Percentiles rank a stretch among this genome's conserved stretches.
These are phyloP conservation scores for Aspergillus carbonarius DNA, from an alignment of 2,329 filamentous ascomycete genomes.

Conservation along the genomic window DNA sequence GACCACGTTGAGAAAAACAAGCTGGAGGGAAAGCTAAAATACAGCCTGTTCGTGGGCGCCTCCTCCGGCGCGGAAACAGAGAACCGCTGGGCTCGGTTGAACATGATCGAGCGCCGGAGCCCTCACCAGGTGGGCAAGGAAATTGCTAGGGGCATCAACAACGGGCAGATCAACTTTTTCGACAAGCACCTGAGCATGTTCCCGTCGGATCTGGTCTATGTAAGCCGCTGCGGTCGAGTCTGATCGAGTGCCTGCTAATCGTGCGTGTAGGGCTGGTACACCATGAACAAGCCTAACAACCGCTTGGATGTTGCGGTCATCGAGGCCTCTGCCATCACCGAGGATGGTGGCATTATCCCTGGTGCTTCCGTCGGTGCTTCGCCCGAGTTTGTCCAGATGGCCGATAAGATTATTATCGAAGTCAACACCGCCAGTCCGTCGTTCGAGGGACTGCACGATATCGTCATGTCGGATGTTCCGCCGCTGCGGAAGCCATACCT, in stretches of 20 bases:
- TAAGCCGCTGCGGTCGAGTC: constrained; percentile 33
- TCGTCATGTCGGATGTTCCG: constrained; percentile 82
- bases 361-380: constrained; percentile 83
- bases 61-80: constrained; percentile 87
- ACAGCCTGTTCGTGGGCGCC: constrained; percentile 86
- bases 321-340: constrained; percentile 81
- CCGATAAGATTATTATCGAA: constrained; percentile 89
- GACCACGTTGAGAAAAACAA: constrained; percentile 87
- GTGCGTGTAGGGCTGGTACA: constrained; percentile 68
- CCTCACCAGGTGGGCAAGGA: constrained; percentile 90
- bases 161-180: constrained; percentile 85
- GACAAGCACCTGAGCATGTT: constrained; percentile 96
- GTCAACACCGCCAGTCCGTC: constrained; percentile 84
- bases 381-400: constrained; percentile 84
- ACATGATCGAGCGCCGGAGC: constrained; percentile 84
- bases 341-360: constrained; percentile 84
- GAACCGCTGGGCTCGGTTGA: constrained; percentile 82
- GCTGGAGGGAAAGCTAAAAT: constrained; percentile 79
- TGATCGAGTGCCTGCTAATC: constrained; percentile 12
- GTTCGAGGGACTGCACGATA: constrained; percentile 87
- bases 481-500: constrained; percentile 80
- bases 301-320: constrained; percentile 80
- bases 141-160: constrained; percentile 87
- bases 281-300: constrained; percentile 71
- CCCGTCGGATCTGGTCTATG: constrained; percentile 79